Conservation (phyloP, 768 basidiomycete species). For the Arthromyces matolae region DNA sequence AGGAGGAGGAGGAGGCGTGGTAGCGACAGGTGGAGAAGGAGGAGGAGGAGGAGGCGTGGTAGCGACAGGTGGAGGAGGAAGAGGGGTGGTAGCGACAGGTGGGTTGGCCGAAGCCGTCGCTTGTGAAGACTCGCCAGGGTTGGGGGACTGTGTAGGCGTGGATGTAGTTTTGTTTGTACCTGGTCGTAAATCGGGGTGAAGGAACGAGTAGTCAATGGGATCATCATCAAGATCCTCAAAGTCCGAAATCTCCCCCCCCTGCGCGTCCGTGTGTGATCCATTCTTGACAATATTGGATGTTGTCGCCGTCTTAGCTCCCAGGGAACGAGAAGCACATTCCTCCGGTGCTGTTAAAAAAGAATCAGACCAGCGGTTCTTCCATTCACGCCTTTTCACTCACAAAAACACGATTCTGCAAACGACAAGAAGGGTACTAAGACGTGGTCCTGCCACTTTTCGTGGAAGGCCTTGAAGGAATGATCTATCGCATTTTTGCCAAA, state of each 20-base stretch:
- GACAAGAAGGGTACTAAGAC: not conserved
- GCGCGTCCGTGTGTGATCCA: too few relatives aligned
- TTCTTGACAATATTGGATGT: not conserved
- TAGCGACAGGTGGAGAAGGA: too few relatives aligned
- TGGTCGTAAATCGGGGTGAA: not conserved
- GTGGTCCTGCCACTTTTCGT: not conserved
- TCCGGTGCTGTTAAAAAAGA: not conserved
- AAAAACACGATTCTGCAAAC: not conserved
- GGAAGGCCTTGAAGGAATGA: not conserved
- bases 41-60: too few relatives aligned
- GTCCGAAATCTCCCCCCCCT: too few relatives aligned
- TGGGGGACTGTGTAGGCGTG: too few relatives aligned
- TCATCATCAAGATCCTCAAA: not conserved
- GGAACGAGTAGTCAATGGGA: not conserved
- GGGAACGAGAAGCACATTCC: not conserved
- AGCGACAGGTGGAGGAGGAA: too few relatives aligned
- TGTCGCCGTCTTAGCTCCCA: not conserved
- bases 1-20: too few relatives aligned
- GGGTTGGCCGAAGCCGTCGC: too few relatives aligned
- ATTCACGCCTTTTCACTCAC: not conserved
- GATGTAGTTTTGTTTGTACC: too few relatives aligned
- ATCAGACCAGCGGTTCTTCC: too few relatives aligned
- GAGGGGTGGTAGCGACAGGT: too few relatives aligned
- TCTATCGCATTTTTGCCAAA: not conserved
- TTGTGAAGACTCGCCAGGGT: too few relatives aligned